Evolutionary conservation across 495 filamentous ascomycete species (phyloP), one percentile per base, ranked within the genome.

Genomic region (Annulohypoxylon nitens): DNA sequence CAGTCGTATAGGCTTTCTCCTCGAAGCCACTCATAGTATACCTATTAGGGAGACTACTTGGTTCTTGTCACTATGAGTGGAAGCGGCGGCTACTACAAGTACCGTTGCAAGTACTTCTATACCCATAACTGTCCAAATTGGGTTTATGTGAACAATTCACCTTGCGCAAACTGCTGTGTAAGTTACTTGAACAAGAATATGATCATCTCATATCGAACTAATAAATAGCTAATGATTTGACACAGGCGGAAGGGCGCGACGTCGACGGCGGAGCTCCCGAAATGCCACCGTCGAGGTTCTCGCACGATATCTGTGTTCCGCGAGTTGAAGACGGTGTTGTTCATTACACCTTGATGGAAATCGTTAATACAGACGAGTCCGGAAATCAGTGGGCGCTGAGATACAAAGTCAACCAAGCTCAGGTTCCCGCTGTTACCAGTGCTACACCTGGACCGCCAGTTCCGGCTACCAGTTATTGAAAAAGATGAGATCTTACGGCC

Each of bases 31-130:
- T 53, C n/a, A 43, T 51, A 61, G 14, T 25, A 30, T 25, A 30
- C 30, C 64, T 61, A 45, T 68, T 12, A 45, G 26, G 25, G n/a
- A 20, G 45, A 39, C 36, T 14, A 10, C 41, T 47, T n/a, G 23
- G 10, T 30, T 51, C 7, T 30, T 55, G 7, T 62, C 78, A 85
- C 51, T 48, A 89, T 88, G 86, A 87, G 85, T 70, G 84, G 86
- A 47, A 83, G 85, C 71, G 86, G 85, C 66, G 88, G 88, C 62
- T 89, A 83, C 71, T 89, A 88, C 76, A 88, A 85, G 80, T 90
- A 86, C 75, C 83, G 86, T 25, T 90, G 88, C 86, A 90, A 89
- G 76, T 82, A 89, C 79, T 90, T 86, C 67, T 83, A 83, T 63
- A 85, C 83, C 10, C 80, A 88, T 74, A 83, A 89, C 75, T 90